phyloP scores from a whole-genome alignment of 257 asterid species.

The Solanum habrochaites region DNA sequence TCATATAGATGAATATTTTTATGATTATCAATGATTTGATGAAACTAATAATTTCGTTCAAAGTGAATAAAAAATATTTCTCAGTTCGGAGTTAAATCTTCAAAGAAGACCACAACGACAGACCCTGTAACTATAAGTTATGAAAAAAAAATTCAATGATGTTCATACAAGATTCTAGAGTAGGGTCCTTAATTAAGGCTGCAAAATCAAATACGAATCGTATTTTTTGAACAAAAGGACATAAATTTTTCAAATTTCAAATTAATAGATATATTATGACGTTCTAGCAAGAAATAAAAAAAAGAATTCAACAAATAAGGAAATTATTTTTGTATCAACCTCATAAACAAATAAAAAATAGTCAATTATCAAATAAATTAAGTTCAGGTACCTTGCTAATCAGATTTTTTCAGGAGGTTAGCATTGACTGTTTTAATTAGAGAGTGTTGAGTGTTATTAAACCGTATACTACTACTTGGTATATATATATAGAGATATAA shows the following conservation, averaged over 20 bases:
- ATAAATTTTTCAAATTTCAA: background rate
- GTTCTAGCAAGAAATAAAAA: background rate
- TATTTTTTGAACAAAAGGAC: background rate
- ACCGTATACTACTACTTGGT: background rate
- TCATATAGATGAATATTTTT: no score
- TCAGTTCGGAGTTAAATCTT: background rate
- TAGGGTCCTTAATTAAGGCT: background rate
- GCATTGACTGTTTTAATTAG: background rate
- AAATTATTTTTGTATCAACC: background rate
- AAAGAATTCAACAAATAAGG: background rate
- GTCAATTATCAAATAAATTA: background rate
- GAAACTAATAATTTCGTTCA: no score
- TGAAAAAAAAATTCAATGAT: background rate
- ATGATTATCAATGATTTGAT: fast-evolving
- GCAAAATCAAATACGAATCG: background rate
- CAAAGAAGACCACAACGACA: background rate
- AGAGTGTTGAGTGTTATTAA: background rate
- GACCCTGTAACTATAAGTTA: background rate
- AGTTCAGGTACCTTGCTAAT: background rate
- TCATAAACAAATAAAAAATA: background rate
- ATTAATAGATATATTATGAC: background rate
- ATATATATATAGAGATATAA: background rate
- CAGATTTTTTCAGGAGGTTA: background rate
- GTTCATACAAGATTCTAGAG: background rate
- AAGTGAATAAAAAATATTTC: no score